Conservation (phyloP, 768 basidiomycete species). For the Agaricus subrufescens region DNA sequence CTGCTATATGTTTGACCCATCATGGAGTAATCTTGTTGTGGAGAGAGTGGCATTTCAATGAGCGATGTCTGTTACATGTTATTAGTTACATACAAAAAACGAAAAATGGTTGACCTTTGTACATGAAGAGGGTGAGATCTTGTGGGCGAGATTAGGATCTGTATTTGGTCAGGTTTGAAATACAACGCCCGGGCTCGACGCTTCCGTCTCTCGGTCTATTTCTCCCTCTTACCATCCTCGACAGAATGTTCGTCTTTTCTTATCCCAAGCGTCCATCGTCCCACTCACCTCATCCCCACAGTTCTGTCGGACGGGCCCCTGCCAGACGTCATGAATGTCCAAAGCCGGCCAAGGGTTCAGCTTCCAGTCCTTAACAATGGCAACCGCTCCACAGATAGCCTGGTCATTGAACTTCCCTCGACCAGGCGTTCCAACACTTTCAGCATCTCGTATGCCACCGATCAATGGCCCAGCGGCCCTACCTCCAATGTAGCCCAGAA, state of each 20-base stretch:
- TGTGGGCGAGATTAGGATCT: slow-evolving; percentile 4
- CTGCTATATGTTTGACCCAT: slow-evolving; percentile 4
- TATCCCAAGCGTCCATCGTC: background rate
- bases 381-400: slow-evolving; percentile 29
- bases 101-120: no score
- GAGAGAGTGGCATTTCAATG: slow-evolving; percentile 19
- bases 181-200: slow-evolving; percentile 13
- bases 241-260: background rate
- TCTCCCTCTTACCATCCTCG: slow-evolving; percentile 2
- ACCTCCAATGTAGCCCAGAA: background rate
- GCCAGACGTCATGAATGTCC: slow-evolving; percentile 25
- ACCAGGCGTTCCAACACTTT: slow-evolving; percentile 44
- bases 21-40: slow-evolving; percentile 24
- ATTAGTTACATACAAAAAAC: slow-evolving; percentile 7
- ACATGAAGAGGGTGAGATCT: background rate
- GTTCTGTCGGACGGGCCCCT: background rate
- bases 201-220: slow-evolving; percentile 3
- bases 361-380: slow-evolving; percentile 4
- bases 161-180: slow-evolving; percentile 34
- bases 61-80: slow-evolving; percentile 5
- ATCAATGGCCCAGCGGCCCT: slow-evolving; percentile 18
- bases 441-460: slow-evolving; percentile 53
- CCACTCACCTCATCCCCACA: background rate
- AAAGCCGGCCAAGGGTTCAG: slow-evolving; percentile 45
- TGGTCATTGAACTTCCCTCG: slow-evolving; percentile 37